These are phyloP conservation scores for Pouteria campechiana DNA, from an alignment of 179 eudicot genomes.

Conservation along the genomic window DNA sequence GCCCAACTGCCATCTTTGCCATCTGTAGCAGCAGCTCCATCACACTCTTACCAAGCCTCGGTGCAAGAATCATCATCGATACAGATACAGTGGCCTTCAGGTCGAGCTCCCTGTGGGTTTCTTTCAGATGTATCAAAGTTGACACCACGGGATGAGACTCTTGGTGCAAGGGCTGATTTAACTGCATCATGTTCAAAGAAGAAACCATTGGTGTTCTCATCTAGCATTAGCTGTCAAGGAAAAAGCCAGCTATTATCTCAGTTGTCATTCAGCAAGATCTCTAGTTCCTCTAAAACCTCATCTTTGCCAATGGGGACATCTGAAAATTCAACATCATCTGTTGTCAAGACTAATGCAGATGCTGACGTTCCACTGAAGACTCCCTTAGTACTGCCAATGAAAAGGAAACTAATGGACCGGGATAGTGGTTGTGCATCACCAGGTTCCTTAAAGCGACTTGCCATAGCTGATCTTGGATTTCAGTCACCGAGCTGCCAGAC, in stretches of 20 bases:
- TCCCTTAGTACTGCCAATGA: constrained; percentile 74
- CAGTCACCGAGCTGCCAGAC: constrained; percentile 57
- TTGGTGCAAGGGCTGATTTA: constrained; percentile 25
- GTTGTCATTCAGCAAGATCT: constrained; percentile 25
- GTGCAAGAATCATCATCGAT: constrained; percentile 48
- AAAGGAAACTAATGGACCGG: constrained; percentile 68
- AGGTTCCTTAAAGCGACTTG: constrained; percentile 48
- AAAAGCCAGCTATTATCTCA: constrained; percentile 20
- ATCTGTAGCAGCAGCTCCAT: constrained; percentile 51
- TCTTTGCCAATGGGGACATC: constrained; percentile 16
- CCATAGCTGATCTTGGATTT: constrained; percentile 44
- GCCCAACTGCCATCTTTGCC: constrained; percentile 82
- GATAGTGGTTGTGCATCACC: constrained; percentile 35
- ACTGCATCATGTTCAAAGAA: constrained; percentile 41
- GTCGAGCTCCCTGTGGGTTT: constrained; percentile 55
- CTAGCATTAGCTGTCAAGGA: constrained; percentile 26
- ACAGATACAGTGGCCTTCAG: constrained; percentile 82
- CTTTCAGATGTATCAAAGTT: constrained; percentile 31
- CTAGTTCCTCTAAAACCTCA: constrained; percentile 22
- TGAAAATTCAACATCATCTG: constrained; percentile 29
- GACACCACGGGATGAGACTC: constrained; percentile 24
- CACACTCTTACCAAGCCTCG: constrained; percentile 51
- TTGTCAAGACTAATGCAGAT: constrained; percentile 29
- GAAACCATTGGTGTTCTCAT: constrained; percentile 44
- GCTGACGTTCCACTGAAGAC: constrained; percentile 39